These are phyloP conservation scores for Haplographium delicatum DNA, from an alignment of 495 filamentous ascomycete genomes.

Conservation along the genomic window DNA sequence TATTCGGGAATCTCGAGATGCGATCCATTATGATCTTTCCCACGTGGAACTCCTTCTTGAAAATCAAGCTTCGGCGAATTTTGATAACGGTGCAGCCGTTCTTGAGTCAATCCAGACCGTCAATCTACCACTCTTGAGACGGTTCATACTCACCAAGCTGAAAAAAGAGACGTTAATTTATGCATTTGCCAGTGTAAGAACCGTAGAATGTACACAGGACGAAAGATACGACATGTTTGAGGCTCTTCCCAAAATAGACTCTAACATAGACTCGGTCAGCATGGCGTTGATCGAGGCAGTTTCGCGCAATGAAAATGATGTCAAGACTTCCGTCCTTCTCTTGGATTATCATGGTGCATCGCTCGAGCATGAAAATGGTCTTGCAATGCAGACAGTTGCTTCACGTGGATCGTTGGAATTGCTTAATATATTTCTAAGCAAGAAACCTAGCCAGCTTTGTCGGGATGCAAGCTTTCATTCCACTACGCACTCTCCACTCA, in stretches of 20 bases:
- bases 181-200: neutral
- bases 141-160: neutral
- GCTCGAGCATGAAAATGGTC: neutral
- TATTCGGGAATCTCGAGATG: neutral
- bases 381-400: neutral
- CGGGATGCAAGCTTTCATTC: neutral
- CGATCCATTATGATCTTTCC: neutral
- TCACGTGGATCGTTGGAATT: neutral
- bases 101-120: neutral
- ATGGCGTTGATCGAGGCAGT: constrained; percentile 1
- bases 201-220: neutral
- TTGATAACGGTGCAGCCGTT: neutral
- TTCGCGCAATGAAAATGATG: neutral
- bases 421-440: constrained; percentile 1
- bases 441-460: neutral
- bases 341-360: constrained; percentile 2
- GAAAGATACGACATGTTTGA: neutral
- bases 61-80: neutral
- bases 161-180: neutral
- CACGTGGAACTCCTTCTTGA: constrained; percentile 5
- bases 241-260: neutral
- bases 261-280: neutral
- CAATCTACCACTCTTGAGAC: neutral
- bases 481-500: neutral
- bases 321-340: neutral